Conservation (phyloP, 352 stramenopile genomes). For the Globisporangium polare region DNA sequence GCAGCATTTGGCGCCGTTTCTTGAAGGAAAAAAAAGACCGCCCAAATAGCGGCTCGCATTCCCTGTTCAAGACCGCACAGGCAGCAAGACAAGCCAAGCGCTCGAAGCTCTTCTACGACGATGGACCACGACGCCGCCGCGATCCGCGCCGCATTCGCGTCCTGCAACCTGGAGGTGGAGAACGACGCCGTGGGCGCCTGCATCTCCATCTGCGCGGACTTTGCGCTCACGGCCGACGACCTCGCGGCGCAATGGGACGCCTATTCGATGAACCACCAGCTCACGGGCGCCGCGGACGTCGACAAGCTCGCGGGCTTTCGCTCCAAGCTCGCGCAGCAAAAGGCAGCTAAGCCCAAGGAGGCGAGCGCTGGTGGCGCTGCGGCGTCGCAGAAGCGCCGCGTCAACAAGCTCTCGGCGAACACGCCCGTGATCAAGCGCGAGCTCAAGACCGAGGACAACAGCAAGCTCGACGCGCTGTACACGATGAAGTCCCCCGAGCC, state of each 20-base stretch:
- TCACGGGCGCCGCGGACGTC: slow-evolving; percentile 45
- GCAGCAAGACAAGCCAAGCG: neutral
- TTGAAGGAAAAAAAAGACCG: neutral
- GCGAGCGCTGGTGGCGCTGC: neutral
- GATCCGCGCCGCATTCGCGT: slow-evolving; percentile 67
- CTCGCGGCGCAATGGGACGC: slow-evolving; percentile 80
- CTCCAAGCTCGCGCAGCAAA: slow-evolving; percentile 62
- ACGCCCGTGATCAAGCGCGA: slow-evolving; percentile 74
- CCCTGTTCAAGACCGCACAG: neutral
- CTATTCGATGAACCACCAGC: slow-evolving; percentile 84
- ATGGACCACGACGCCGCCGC: slow-evolving; percentile 57
- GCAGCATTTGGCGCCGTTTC: slow-evolving; percentile 30
- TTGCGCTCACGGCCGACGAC: slow-evolving; percentile 70
- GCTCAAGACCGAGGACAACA: slow-evolving; percentile 39
- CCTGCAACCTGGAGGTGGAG: slow-evolving; percentile 71
- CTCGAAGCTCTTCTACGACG: neutral
- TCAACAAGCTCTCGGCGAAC: slow-evolving; percentile 29
- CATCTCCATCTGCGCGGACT: slow-evolving; percentile 70
- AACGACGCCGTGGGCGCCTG: slow-evolving; percentile 64
- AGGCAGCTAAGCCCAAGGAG: slow-evolving; percentile 39
- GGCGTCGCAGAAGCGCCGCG: slow-evolving; percentile 44
- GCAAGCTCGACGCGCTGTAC: slow-evolving; percentile 59
- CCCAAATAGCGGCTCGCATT: neutral
- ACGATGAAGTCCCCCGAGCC: slow-evolving; percentile 68
- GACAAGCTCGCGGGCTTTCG: slow-evolving; percentile 69